Percentiles rank a stretch among this genome's conserved stretches.
phyloP scores from a whole-genome alignment of 208 protist genomes.

The Crithidia sp. region DNA sequence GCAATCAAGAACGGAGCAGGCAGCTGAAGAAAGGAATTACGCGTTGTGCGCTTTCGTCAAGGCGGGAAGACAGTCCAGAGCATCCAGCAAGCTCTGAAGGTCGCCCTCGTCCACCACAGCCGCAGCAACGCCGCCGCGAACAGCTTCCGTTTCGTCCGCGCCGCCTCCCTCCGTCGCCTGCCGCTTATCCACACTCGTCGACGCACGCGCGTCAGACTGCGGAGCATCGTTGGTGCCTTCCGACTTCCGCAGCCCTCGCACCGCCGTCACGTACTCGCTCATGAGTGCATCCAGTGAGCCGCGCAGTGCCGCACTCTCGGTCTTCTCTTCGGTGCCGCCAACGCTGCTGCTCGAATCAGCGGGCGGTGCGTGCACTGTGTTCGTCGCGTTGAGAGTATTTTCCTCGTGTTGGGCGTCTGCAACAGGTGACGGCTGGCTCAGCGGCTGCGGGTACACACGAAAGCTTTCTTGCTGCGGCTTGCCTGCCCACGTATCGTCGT shows the following conservation, averaged over 20 bases:
- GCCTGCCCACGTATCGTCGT: slow-evolving; percentile 39
- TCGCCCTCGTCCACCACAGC: background rate
- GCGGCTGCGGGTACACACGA: slow-evolving; percentile 5
- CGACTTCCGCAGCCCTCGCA: slow-evolving; percentile 24
- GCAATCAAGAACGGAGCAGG: too few species aligned
- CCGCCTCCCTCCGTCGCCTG: background rate
- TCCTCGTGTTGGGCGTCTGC: too few species aligned
- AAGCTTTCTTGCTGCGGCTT: slow-evolving; percentile 44
- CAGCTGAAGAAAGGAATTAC: background rate
- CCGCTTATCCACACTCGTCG: background rate
- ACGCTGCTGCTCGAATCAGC: background rate
- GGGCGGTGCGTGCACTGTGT: background rate
- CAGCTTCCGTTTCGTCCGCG: background rate
- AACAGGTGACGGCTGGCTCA: too few species aligned
- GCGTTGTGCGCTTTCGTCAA: background rate
- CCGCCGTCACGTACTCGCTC: slow-evolving; percentile 36
- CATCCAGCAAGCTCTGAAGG: slow-evolving; percentile 4
- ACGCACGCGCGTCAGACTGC: background rate
- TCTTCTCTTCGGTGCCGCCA: background rate
- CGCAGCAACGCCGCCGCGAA: too few species aligned
- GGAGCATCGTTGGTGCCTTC: background rate
- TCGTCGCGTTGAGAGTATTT: background rate
- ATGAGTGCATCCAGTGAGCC: slow-evolving; percentile 46
- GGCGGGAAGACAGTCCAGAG: slow-evolving; percentile 1
- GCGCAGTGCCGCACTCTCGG: background rate